Evolutionary conservation across 352 stramenopile genomes (phyloP), one percentile per base, ranked within the genome.

Genomic region (Phytophthora cactorum): DNA sequence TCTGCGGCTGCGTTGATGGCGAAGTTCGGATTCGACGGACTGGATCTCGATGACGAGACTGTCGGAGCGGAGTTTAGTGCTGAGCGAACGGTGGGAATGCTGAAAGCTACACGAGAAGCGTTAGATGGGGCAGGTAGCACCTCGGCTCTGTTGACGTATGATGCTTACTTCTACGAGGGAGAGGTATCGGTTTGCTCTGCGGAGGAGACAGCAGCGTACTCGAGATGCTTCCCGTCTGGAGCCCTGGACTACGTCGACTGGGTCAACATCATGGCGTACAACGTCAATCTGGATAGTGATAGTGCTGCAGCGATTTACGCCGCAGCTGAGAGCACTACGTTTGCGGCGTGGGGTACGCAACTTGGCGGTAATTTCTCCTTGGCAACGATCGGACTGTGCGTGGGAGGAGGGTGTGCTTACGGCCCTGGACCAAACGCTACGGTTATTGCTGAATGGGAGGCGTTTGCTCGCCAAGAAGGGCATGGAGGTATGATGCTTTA

Each of bases 191-290:
- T 91, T 4, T 84, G 84, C 58, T 72, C 87, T 49, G 69, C 65
- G 15, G 71, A 69, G 2, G 72, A 61, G 3, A 56, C 73, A 39
- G 72, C 71, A 4, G 51, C 60, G 29, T 92, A 91, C 62, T 68
- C 77, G 28, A 74, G 86, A 3, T 94, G 86, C 61, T 94, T 92
- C 59, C 81, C 83, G 1, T 66, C 70, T 3, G 63, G 54, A 29
- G 66, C 91, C 3, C 54, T 92, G 22, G 52, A 76, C 22, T 82
- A 83, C 22, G 72, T 92, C 14, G 82, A 92, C 66, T 92, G 84
- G 84, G 66, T 94, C 43, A 91, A 94, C 67, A 90, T 94, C 63
- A 94, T 94, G 86, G 78, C 85, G 41, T 94, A 94, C 74, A 94
- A 94, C 56, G 79, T 91, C 43, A 77, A 89, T 12, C 7, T 75